These are phyloP conservation scores for Pseudogymnoascus destructans DNA, from an alignment of 2,329 filamentous ascomycete species.

Conservation along the genomic window DNA sequence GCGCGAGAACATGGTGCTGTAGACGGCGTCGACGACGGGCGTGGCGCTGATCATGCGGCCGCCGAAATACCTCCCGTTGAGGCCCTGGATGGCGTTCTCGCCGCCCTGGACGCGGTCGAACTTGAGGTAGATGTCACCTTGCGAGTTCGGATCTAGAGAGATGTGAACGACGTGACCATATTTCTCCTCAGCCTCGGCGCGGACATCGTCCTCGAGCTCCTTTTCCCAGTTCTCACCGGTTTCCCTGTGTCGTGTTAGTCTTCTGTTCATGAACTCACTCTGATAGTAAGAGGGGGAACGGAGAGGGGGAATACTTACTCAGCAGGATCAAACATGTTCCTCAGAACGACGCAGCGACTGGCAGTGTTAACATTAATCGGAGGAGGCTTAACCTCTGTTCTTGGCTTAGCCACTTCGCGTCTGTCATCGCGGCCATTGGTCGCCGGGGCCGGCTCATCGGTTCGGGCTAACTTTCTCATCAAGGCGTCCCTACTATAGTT, in stretches of 20 bases:
- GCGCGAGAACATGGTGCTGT: constrained; percentile 89
- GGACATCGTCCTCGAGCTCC: constrained; percentile 87
- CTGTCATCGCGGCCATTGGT: constrained; percentile 44
- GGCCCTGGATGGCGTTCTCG: constrained; percentile 93
- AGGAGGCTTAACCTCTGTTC: constrained; percentile 63
- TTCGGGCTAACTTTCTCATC: constrained; percentile 96
- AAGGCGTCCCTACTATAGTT: constrained; percentile 97
- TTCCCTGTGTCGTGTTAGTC: constrained; percentile 47
- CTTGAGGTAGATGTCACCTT: constrained; percentile 96
- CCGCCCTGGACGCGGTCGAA: constrained; percentile 92
- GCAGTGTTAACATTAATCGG: constrained; percentile 84
- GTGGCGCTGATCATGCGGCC: constrained; percentile 85
- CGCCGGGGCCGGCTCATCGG: constrained; percentile 62
- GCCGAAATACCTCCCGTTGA: constrained; percentile 94
- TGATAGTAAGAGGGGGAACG: not conserved
- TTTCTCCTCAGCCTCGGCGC: constrained; percentile 81
- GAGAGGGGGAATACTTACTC: constrained; percentile 50
- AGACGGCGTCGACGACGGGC: constrained; percentile 95
- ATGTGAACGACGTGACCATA: constrained; percentile 98
- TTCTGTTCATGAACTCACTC: not conserved
- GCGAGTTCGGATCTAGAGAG: constrained; percentile 80
- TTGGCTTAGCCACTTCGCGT: constrained; percentile 61
- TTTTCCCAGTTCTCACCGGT: constrained; percentile 81
- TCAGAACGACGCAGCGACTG: constrained; percentile 83
- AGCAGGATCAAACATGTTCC: constrained; percentile 87